These are phyloP conservation scores for Kuraishia floccosa DNA, from an alignment of 805 yeast species.

Conservation along the genomic window DNA sequence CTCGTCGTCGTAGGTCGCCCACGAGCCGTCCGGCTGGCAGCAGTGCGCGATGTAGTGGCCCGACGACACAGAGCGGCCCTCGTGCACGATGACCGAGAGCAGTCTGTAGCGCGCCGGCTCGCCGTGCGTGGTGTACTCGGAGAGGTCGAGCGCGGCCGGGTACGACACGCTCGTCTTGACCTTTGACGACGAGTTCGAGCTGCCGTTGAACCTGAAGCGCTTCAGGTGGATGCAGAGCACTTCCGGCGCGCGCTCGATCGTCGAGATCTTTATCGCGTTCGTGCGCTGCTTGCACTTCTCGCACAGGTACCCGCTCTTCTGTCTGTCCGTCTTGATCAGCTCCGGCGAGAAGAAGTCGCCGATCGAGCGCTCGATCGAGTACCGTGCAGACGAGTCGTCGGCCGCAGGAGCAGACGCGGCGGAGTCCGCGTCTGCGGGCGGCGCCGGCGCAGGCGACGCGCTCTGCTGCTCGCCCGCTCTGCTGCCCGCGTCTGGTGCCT, in stretches of 20 bases:
- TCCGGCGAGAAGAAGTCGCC: constrained; percentile 80
- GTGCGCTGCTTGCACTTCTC: constrained; percentile 75
- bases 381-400: constrained; percentile 18
- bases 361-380: constrained; percentile 66
- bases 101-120: constrained; percentile 57
- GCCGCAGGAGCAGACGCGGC: constrained; percentile 1
- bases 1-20: constrained; percentile 96
- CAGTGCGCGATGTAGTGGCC: constrained; percentile 93
- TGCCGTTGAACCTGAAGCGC: constrained; percentile 80
- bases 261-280: constrained; percentile 63
- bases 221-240: constrained; percentile 80
- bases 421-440: neutral
- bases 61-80: constrained; percentile 82
- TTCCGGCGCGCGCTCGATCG: constrained; percentile 79
- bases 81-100: constrained; percentile 81
- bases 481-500: neutral
- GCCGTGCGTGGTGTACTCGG: constrained; percentile 41
- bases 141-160: constrained; percentile 65
- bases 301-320: constrained; percentile 75
- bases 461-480: constrained; percentile 1
- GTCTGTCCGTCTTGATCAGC: constrained; percentile 55
- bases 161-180: constrained; percentile 81
- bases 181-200: constrained; percentile 52
- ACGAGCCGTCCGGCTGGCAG: constrained; percentile 81
- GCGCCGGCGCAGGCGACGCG: neutral